Percentiles rank a stretch among this genome's conserved stretches.
Conservation (phyloP, 208 protist genomes). For the Tritrichomonas foetus region DNA sequence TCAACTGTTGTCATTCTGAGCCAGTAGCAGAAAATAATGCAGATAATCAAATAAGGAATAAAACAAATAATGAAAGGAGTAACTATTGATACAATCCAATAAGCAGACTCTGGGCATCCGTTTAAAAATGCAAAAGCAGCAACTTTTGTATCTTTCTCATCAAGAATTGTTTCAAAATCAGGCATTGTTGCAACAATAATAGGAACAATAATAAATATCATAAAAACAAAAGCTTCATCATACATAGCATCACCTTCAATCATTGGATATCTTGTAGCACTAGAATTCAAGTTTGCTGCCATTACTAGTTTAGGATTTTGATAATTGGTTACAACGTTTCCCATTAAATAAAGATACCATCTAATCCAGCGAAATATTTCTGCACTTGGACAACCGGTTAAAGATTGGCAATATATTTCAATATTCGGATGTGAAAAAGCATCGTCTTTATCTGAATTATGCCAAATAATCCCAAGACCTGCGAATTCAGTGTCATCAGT, state of each 20-base stretch:
- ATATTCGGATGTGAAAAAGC: neutral
- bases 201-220: neutral
- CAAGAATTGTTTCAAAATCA: neutral
- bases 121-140: neutral
- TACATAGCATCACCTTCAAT: neutral
- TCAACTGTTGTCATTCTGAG: neutral
- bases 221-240: neutral
- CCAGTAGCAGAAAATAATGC: neutral
- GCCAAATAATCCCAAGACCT: neutral
- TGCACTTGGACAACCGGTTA: neutral
- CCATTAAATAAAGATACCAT: neutral
- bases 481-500: neutral
- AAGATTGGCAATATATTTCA: neutral
- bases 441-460: neutral
- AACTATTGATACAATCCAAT: neutral
- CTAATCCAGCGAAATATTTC: neutral
- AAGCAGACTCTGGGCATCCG: neutral
- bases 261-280: neutral
- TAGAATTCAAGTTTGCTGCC: neutral
- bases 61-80: neutral
- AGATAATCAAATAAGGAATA: conserved; percentile 12
- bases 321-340: too few species aligned
- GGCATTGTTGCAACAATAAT: neutral
- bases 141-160: neutral
- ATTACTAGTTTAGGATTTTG: neutral